phyloP scores from a whole-genome alignment of 768 basidiomycete genomes.

The Amanita muscaria region DNA sequence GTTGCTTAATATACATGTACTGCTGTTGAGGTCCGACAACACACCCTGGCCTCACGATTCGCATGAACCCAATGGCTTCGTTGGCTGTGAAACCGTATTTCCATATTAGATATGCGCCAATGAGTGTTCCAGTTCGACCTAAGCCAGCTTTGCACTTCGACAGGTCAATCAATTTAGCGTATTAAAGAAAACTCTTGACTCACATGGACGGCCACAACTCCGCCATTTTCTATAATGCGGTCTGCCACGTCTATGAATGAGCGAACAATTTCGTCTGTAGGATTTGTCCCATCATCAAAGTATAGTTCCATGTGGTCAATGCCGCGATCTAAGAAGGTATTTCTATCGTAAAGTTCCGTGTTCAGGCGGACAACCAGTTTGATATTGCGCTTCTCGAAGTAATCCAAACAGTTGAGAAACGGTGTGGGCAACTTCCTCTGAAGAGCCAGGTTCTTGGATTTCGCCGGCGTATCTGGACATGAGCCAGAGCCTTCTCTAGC shows the following conservation, averaged over 20 bases:
- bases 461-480: slow-evolving; percentile 15
- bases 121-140: slow-evolving; percentile 91
- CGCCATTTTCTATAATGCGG: slow-evolving; percentile 62
- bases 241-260: slow-evolving; percentile 86
- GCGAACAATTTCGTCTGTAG: slow-evolving; percentile 89
- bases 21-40: slow-evolving; percentile 92
- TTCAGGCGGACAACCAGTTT: slow-evolving; percentile 92
- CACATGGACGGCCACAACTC: slow-evolving; percentile 85
- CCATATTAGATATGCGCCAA: slow-evolving; percentile 98
- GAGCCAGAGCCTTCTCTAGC: slow-evolving; percentile 13
- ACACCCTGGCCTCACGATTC: slow-evolving; percentile 89
- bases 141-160: slow-evolving; percentile 90
- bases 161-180: slow-evolving; percentile 11
- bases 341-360: slow-evolving; percentile 81
- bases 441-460: slow-evolving; percentile 43
- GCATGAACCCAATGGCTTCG: slow-evolving; percentile 97
- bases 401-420: slow-evolving; percentile 86
- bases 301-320: slow-evolving; percentile 89
- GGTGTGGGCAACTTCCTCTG: slow-evolving; percentile 72
- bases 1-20: slow-evolving; percentile 90
- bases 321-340: slow-evolving; percentile 73
- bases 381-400: slow-evolving; percentile 81
- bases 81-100: slow-evolving; percentile 96
- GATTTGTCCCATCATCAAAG: slow-evolving; percentile 98
- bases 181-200: slow-evolving; percentile 21